Evolutionary conservation across 805 yeast species (phyloP).

Genomic region (Nakazawaea ambrosiae): DNA sequence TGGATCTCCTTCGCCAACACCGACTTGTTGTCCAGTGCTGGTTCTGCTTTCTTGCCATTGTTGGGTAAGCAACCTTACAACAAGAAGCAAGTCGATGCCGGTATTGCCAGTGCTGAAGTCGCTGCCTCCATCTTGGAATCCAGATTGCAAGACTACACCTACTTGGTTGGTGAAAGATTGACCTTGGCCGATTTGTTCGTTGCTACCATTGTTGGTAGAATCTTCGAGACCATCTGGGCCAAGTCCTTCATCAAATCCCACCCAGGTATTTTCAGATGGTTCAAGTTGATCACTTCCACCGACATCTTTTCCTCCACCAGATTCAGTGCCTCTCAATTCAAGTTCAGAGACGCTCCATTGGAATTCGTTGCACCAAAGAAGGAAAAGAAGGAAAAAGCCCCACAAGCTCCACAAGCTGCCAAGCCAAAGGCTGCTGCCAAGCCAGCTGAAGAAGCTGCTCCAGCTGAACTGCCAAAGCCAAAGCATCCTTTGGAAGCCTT

Average conservation of each 20-base stretch:
- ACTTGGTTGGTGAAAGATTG: slow-evolving; percentile 60
- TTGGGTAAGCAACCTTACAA: slow-evolving; percentile 67
- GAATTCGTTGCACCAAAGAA: slow-evolving; percentile 61
- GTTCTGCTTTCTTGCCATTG: slow-evolving; percentile 50
- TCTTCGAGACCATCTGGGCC: slow-evolving; percentile 39
- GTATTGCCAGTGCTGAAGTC: slow-evolving; percentile 27
- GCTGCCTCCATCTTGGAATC: slow-evolving; percentile 37
- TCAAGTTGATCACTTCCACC: slow-evolving; percentile 20
- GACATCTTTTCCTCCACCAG: slow-evolving; percentile 36
- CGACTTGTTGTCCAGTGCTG: slow-evolving; percentile 48
- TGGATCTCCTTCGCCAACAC: slow-evolving; percentile 75
- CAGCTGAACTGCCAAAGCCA: slow-evolving; percentile 41
- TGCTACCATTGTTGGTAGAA: slow-evolving; percentile 39
- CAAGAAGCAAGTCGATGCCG: slow-evolving; percentile 46
- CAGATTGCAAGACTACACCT: slow-evolving; percentile 58
- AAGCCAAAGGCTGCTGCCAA: slow-evolving; percentile 22
- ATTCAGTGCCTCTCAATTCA: slow-evolving; percentile 40
- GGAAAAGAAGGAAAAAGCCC: slow-evolving; percentile 17
- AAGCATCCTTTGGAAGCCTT: slow-evolving; percentile 80
- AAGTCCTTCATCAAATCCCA: slow-evolving; percentile 41
- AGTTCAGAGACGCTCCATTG: slow-evolving; percentile 58
- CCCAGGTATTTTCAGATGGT: slow-evolving; percentile 51
- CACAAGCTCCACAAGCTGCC: slow-evolving; percentile 18
- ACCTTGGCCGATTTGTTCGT: slow-evolving; percentile 37
- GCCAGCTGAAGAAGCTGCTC: slow-evolving; percentile 2